A percentile compares a stretch with the other conserved stretches of the same genome.
phyloP scores from a whole-genome alignment of 345 rosid genomes.

The Linum tenue region DNA sequence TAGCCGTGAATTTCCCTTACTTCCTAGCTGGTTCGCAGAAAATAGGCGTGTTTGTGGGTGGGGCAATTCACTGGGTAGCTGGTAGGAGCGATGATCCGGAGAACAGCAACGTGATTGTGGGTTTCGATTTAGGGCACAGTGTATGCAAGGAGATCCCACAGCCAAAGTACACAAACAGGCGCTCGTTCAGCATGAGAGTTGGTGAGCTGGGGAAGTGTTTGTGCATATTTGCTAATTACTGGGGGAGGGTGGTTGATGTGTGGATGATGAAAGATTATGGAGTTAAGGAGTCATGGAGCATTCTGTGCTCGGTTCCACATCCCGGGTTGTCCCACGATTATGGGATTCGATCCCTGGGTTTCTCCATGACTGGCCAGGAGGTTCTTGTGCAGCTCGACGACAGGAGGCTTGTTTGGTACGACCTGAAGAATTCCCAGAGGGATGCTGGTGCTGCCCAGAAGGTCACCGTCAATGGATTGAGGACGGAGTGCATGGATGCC shows the following conservation, averaged over 20 bases:
- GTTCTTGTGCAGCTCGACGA: too few relatives aligned
- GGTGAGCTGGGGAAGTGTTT: neutral
- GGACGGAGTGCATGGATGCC: too few relatives aligned
- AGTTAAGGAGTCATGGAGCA: neutral
- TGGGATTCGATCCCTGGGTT: too few relatives aligned
- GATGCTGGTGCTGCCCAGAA: too few relatives aligned
- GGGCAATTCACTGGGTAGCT: neutral
- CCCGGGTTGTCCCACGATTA: neutral
- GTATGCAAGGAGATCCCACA: neutral
- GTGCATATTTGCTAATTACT: neutral
- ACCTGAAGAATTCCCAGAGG: too few relatives aligned
- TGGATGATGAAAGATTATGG: conserved; percentile 1
- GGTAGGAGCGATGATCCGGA: neutral
- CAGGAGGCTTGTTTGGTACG: too few relatives aligned
- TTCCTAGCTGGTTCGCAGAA: neutral
- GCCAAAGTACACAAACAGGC: neutral
- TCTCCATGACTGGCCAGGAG: too few relatives aligned
- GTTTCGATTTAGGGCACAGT: neutral
- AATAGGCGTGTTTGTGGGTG: neutral
- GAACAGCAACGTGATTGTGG: neutral
- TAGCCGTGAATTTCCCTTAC: neutral
- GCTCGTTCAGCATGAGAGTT: neutral
- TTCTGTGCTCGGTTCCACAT: neutral
- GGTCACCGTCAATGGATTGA: too few relatives aligned
- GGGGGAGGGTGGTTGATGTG: neutral